Evolutionary conservation across 768 basidiomycete genomes (phyloP).

Genomic region (Auricularia sp.): DNA sequence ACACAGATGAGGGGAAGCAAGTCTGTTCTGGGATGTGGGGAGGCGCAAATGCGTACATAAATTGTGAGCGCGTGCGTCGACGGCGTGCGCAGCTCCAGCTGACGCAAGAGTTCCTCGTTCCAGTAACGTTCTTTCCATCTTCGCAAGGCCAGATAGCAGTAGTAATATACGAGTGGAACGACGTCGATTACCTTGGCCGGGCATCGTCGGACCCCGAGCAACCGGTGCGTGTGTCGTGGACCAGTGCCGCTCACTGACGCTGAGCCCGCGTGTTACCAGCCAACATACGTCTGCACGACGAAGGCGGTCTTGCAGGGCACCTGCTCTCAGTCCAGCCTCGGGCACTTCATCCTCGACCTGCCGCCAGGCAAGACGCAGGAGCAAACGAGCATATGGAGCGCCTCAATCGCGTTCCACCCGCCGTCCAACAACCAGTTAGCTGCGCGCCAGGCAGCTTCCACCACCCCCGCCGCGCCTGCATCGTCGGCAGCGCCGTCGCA

Average conservation of each 20-base stretch:
- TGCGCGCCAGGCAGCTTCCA: conserved; percentile 11
- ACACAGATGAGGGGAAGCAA: conserved; percentile 78
- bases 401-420: conserved; percentile 55
- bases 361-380: conserved; percentile 51
- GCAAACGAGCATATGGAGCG: conserved; percentile 82
- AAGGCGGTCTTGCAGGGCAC: conserved; percentile 61
- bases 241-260: conserved; percentile 2
- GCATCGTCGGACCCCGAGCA: conserved; percentile 44
- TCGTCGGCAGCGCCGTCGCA: too few relatives aligned
- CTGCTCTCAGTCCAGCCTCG: conserved; percentile 61
- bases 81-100: conserved; percentile 1
- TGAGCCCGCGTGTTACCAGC: conserved; percentile 41
- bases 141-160: conserved; percentile 86
- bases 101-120: neutral
- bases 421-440: neutral
- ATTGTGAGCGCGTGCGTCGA: conserved; percentile 39
- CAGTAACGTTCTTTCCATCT: conserved; percentile 62
- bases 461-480: neutral
- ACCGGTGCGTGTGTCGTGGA: conserved; percentile 36
- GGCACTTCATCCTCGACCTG: conserved; percentile 81
- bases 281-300: conserved; percentile 88
- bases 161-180: conserved; percentile 94
- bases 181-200: conserved; percentile 75
- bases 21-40: conserved; percentile 96
- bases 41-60: conserved; percentile 66